phyloP scores from a whole-genome alignment of 768 basidiomycete genomes.

The Epithele typhae region DNA sequence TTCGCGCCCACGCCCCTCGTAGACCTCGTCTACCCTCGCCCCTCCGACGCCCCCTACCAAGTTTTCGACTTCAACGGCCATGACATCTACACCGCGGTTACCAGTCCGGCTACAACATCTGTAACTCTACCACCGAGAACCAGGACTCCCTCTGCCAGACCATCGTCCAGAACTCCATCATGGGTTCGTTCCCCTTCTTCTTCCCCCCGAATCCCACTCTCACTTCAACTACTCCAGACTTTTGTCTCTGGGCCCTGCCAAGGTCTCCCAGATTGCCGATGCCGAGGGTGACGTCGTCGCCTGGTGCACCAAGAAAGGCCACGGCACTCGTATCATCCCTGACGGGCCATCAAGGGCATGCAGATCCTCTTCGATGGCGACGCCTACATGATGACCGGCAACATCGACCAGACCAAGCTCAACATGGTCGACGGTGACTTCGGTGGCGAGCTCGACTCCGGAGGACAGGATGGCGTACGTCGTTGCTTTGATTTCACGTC shows the following conservation, averaged over 20 bases:
- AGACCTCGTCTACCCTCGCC: not conserved
- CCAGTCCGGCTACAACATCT: conserved; percentile 63
- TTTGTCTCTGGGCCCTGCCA: conserved; percentile 62
- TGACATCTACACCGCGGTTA: conserved; percentile 37
- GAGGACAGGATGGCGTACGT: conserved; percentile 61
- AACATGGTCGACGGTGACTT: conserved; percentile 49
- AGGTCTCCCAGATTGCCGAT: conserved; percentile 53
- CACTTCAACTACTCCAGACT: too few relatives aligned
- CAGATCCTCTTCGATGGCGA: conserved; percentile 58
- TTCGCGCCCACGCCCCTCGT: not conserved
- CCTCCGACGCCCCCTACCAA: not conserved
- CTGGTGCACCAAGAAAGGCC: conserved; percentile 70
- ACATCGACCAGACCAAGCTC: conserved; percentile 56
- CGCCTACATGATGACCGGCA: conserved; percentile 60
- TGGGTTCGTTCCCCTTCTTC: not conserved
- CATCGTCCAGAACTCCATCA: conserved; percentile 21
- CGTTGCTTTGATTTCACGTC: too few relatives aligned
- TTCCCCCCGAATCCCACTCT: too few relatives aligned
- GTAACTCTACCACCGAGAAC: conserved; percentile 62
- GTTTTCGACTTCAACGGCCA: not conserved
- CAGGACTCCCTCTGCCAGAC: conserved; percentile 69
- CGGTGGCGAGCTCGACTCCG: conserved; percentile 78
- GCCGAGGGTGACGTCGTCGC: conserved; percentile 70
- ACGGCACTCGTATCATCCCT: conserved; percentile 75
- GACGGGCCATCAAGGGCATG: conserved; percentile 56